Conservation (phyloP, 208 protist genomes). For the Phytomonas francai region DNA sequence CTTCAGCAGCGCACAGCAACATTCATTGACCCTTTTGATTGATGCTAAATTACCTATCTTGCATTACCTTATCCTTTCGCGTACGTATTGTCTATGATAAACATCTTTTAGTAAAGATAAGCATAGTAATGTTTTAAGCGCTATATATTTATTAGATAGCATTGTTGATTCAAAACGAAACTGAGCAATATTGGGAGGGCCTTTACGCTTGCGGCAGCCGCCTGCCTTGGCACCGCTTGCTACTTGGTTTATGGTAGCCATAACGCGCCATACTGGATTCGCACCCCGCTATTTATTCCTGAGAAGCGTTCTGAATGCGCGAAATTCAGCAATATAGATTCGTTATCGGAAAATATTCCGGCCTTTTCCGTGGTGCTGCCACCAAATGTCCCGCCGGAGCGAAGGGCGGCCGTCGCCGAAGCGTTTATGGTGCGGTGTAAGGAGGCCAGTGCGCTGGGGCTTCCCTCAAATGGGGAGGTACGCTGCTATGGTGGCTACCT, state of each 20-base stretch:
- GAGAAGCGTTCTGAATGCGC: neutral
- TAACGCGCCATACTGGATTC: neutral
- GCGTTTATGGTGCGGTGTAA: conserved; percentile 24
- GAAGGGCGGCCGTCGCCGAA: neutral
- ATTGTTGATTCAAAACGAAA: neutral
- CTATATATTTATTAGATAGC: neutral
- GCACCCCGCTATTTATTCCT: neutral
- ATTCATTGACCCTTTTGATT: neutral
- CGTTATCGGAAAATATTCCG: neutral
- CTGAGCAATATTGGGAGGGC: neutral
- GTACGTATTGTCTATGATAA: neutral
- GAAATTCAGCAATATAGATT: neutral
- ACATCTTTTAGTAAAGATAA: neutral
- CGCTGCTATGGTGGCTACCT: conserved; percentile 69
- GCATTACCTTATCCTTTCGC: neutral
- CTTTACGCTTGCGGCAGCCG: neutral
- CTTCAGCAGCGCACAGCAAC: neutral
- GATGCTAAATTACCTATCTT: neutral
- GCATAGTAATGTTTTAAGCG: neutral
- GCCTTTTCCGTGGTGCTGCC: neutral
- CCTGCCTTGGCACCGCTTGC: neutral
- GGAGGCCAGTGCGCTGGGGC: conserved; percentile 25
- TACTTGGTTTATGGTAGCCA: neutral
- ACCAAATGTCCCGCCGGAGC: conserved; percentile 1
- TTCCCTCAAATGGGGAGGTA: conserved; percentile 41